Conservation (phyloP, 2,329 filamentous ascomycete genomes). For the Coniosporium uncinatum region DNA sequence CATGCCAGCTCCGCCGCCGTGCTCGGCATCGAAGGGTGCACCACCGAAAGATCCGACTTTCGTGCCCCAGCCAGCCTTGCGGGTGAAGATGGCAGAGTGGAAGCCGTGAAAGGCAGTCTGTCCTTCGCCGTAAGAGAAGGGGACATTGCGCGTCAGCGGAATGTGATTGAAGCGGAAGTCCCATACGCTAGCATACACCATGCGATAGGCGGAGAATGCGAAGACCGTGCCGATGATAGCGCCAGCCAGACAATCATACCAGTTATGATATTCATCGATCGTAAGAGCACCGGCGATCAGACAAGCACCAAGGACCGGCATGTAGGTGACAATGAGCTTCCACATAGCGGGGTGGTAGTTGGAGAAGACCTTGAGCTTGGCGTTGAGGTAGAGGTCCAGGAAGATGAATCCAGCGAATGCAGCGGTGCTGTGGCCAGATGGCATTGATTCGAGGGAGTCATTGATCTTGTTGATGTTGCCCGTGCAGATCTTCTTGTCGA, state of each 20-base stretch:
- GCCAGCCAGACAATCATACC: slow-evolving; percentile 67
- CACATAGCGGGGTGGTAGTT: slow-evolving; percentile 71
- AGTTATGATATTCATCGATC: slow-evolving; percentile 69
- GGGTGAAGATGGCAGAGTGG: slow-evolving; percentile 50
- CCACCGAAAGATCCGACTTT: slow-evolving; percentile 29
- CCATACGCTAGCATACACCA: slow-evolving; percentile 63
- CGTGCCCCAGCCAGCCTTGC: slow-evolving; percentile 54
- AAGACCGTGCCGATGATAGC: slow-evolving; percentile 59
- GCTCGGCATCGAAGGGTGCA: slow-evolving; percentile 32
- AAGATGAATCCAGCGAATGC: slow-evolving; percentile 69
- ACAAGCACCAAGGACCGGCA: slow-evolving; percentile 60
- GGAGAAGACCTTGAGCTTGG: slow-evolving; percentile 69
- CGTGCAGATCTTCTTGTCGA: slow-evolving; percentile 64
- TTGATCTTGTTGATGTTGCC: slow-evolving; percentile 49
- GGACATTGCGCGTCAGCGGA: slow-evolving; percentile 51
- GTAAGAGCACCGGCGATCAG: slow-evolving; percentile 66
- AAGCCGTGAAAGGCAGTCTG: slow-evolving; percentile 35
- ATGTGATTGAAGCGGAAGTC: slow-evolving; percentile 65
- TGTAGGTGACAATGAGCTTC: slow-evolving; percentile 62
- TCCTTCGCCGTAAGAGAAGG: slow-evolving; percentile 45
- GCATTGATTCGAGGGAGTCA: slow-evolving; percentile 65
- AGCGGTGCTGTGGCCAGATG: slow-evolving; percentile 68
- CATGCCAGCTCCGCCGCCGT: too few species aligned
- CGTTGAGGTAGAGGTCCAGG: slow-evolving; percentile 69
- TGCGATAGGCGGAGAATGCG: slow-evolving; percentile 60